These are phyloP conservation scores for Sporothrix pallida DNA, from an alignment of 2,329 filamentous ascomycete species.

Conservation along the genomic window DNA sequence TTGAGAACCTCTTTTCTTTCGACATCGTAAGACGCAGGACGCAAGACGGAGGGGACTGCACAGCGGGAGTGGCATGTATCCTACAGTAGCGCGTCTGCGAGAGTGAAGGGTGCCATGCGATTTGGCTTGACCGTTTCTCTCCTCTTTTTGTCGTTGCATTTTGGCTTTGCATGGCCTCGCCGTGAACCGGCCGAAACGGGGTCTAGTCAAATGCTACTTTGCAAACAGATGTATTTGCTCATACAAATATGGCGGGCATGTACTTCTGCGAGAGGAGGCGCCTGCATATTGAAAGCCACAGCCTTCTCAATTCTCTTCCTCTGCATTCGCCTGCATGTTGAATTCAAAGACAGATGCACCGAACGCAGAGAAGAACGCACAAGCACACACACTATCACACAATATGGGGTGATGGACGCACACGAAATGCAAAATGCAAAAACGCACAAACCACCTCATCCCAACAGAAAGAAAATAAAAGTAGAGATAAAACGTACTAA, in stretches of 20 bases:
- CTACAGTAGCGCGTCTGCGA: conserved; percentile 31
- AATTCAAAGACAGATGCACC: neutral
- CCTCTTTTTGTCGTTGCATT: neutral
- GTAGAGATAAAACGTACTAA: neutral
- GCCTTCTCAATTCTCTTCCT: neutral
- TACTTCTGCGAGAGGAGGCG: neutral
- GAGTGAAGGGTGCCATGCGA: conserved; percentile 31
- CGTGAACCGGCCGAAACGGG: neutral
- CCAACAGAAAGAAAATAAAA: neutral
- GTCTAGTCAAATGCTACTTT: neutral
- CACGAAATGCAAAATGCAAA: neutral
- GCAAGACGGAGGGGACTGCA: conserved; percentile 6
- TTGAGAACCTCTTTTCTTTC: too few species aligned
- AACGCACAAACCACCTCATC: conserved; percentile 20
- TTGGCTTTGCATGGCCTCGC: neutral
- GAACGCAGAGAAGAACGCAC: conserved; percentile 12
- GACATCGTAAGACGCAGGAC: neutral
- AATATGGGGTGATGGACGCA: neutral
- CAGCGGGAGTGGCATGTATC: conserved; percentile 10
- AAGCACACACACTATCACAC: neutral
- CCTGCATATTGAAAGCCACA: neutral
- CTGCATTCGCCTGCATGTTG: neutral
- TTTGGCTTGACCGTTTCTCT: neutral
- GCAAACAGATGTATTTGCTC: neutral
- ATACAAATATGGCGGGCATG: neutral